Base-by-base conservation (phyloP, 352 stramenopile species). In the Phytopythium helicoides region DNA sequence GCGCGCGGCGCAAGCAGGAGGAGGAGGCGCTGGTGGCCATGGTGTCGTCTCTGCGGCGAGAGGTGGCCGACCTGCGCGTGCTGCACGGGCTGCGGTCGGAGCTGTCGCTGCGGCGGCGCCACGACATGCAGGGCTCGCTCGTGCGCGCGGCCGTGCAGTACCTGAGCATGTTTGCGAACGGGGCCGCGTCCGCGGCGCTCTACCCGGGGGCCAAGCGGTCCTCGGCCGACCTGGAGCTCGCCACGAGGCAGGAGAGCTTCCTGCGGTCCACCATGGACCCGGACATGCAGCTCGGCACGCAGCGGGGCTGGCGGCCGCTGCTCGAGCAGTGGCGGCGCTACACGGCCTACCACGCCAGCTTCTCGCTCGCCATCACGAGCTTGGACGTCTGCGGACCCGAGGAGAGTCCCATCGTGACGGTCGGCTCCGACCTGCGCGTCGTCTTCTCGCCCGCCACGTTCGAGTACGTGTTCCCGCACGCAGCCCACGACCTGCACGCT, bases 381-480 rank as follows among this genome's bases (percentile, higher is more conserved):
- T 36, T 86, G 34, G 69, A 85, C 52, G 64, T 84, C 15, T 58
- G 59, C 0, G 71, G 66, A 3, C 50, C 68, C 15, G 60, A 72
- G 16, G 68, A 82, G 10, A 74, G 62, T 33, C 74, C 71, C 2
- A 53, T 86, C 33, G 69, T 83, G 21, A 69, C 71, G 7, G 74
- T 73, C 23, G 63, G 54, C 35, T 69, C 63, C 19, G 54, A 79
- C 40, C 54, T 90, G 56, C 62, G 69, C 41, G 68, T 82, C 11
- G 64, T 73, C 10, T 71, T 85, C 48, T 87, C 74, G 15, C 58
- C 48, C 7, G 62, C 58, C 2, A 88, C 80, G 3, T 74, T 90
- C 37, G 51, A 71, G 16, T 25, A 80, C 33, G 55, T 90, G 16
- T 90, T 87, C 52, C 80, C 79, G 9, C 80, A 90, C 28, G 68